Conservation (phyloP, 2,329 filamentous ascomycete species). For the Diaporthe humulicola region DNA sequence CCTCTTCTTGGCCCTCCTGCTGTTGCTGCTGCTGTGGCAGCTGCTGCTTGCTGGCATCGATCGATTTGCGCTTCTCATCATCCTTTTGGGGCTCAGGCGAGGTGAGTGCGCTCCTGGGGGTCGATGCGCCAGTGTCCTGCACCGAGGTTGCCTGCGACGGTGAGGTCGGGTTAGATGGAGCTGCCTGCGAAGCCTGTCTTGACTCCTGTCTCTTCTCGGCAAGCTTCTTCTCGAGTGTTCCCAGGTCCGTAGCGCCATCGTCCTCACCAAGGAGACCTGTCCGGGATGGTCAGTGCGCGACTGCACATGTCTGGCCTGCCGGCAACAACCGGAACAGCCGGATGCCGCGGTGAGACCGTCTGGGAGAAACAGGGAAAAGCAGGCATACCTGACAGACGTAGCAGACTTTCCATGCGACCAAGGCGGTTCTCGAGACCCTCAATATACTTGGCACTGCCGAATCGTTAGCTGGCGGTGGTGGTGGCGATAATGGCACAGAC, state of each 20-base stretch:
- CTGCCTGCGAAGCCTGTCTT: conserved; percentile 62
- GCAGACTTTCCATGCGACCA: conserved; percentile 93
- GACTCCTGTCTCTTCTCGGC: conserved; percentile 68
- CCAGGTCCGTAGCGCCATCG: conserved; percentile 88
- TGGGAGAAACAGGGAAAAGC: background rate
- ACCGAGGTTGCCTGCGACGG: conserved; percentile 61
- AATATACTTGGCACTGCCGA: conserved; percentile 90
- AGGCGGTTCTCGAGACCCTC: conserved; percentile 95
- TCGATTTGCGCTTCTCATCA: conserved; percentile 52
- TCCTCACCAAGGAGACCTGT: conserved; percentile 84
- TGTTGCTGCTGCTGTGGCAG: conserved; percentile 38
- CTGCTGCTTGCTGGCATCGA: conserved; percentile 43
- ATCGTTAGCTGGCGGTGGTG: conserved; percentile 26
- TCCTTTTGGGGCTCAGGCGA: conserved; percentile 64
- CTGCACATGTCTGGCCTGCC: conserved; percentile 45
- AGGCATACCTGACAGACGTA: conserved; percentile 80
- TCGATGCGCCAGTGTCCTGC: conserved; percentile 58
- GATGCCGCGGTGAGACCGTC: conserved; percentile 2
- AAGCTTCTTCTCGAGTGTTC: conserved; percentile 84
- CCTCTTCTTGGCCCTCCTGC: conserved; percentile 63
- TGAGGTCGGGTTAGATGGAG: conserved; percentile 64
- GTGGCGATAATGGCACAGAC: conserved; percentile 9
- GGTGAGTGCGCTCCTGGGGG: conserved; percentile 67
- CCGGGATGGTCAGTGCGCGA: conserved; percentile 30
- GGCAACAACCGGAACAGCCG: conserved; percentile 14